These are phyloP conservation scores for Cenchrus fungigraminus DNA, from an alignment of 176 grass and related monocot genomes.

Conservation along the genomic window DNA sequence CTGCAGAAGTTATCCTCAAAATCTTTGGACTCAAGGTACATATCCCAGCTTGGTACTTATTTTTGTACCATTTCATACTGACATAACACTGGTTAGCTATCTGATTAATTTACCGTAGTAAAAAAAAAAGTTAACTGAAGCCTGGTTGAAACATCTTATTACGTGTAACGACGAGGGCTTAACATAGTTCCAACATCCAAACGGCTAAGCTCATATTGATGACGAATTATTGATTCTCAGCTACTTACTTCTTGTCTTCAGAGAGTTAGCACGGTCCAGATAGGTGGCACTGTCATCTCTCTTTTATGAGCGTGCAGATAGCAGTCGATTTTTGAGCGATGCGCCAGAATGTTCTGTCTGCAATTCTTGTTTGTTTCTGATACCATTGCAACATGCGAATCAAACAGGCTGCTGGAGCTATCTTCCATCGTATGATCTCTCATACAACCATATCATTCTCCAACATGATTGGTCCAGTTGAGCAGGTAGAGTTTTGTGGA, in stretches of 20 bases:
- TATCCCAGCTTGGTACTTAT: neutral
- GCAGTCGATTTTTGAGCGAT: neutral
- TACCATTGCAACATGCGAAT: slow-evolving; percentile 29
- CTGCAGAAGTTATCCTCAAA: slow-evolving; percentile 58
- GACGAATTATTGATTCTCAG: neutral
- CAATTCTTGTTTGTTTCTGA: slow-evolving; percentile 20
- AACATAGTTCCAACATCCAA: slow-evolving; percentile 12
- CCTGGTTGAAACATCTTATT: slow-evolving; percentile 1
- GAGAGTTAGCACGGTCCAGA: neutral
- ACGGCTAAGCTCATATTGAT: slow-evolving; percentile 16
- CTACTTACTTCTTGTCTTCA: neutral
- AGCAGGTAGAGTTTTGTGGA: slow-evolving; percentile 74
- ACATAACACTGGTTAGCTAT: neutral
- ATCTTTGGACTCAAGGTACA: slow-evolving; percentile 68
- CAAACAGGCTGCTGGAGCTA: slow-evolving; percentile 53
- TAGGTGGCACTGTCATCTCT: neutral
- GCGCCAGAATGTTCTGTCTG: neutral
- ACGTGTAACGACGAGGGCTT: neutral
- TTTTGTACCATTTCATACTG: neutral
- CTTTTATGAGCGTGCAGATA: slow-evolving; percentile 7
- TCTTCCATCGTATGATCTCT: slow-evolving; percentile 60
- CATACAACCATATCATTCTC: slow-evolving; percentile 90
- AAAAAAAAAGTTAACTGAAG: neutral
- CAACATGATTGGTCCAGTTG: slow-evolving; percentile 73
- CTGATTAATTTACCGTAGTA: neutral